These are phyloP conservation scores for Debaryomyces udenii DNA, from an alignment of 1,139 yeast genomes.

Conservation along the genomic window DNA sequence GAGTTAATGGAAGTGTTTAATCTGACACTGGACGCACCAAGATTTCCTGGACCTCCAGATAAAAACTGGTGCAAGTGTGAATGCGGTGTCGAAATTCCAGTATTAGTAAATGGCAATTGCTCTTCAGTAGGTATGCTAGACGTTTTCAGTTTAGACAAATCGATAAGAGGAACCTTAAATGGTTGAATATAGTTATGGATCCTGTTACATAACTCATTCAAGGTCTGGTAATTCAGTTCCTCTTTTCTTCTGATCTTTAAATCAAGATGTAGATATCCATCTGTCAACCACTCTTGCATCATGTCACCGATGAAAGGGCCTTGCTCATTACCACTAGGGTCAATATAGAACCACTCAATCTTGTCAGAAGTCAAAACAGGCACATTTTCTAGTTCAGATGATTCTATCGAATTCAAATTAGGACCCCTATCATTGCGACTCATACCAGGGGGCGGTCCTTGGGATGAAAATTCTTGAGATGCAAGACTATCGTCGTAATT, in stretches of 20 bases:
- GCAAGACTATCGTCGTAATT: constrained; percentile 11
- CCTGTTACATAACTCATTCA: constrained; percentile 48
- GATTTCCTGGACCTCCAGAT: constrained; percentile 23
- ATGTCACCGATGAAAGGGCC: constrained; percentile 77
- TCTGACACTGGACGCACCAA: constrained; percentile 32
- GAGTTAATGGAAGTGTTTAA: constrained; percentile 21
- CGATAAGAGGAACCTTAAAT: constrained; percentile 57
- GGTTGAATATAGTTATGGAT: constrained; percentile 60
- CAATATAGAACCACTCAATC: constrained; percentile 73
- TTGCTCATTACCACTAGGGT: constrained; percentile 69
- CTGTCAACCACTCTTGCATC: constrained; percentile 80
- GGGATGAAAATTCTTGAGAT: constrained; percentile 8
- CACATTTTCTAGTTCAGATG: not conserved
- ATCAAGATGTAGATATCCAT: constrained; percentile 61
- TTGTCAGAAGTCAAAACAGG: constrained; percentile 34
- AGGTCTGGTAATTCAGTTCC: constrained; percentile 41
- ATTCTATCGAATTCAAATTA: not conserved
- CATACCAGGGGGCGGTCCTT: constrained; percentile 26
- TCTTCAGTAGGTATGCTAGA: not conserved
- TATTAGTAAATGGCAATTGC: not conserved
- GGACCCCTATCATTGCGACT: constrained; percentile 1
- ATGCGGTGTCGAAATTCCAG: constrained; percentile 8
- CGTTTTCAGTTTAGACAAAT: constrained; percentile 23
- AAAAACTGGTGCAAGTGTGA: constrained; percentile 28
- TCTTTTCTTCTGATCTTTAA: constrained; percentile 60